Evolutionary conservation across 192 early-diverging fungal species (phyloP).

Genomic region (Chytriomyces hyalinus): DNA sequence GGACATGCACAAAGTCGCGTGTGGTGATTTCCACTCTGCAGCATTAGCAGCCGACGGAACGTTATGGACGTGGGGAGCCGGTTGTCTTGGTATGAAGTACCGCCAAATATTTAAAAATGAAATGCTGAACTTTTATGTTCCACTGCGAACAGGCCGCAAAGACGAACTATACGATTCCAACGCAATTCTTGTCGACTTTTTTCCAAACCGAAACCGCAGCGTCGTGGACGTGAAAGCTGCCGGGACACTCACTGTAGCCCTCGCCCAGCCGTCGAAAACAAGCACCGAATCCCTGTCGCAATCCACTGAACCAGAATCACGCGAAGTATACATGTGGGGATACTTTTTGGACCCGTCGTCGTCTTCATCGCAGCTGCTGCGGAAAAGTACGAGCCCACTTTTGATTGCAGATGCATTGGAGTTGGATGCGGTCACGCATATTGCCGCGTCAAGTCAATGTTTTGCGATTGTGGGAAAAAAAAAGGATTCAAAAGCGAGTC

Average conservation of each 20-base stretch:
- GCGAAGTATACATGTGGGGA: conserved; percentile 49
- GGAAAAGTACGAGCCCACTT: conserved; percentile 23
- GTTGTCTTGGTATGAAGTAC: conserved; percentile 9
- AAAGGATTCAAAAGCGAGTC: background rate
- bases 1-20: conserved; percentile 33
- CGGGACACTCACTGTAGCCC: conserved; percentile 19
- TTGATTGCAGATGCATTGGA: conserved; percentile 14
- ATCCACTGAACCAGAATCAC: background rate
- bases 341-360: conserved; percentile 23
- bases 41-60: conserved; percentile 28
- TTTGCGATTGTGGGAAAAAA: background rate
- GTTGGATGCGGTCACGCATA: background rate
- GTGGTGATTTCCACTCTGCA: conserved; percentile 41
- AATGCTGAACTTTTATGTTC: conserved; percentile 2
- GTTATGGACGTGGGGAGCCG: conserved; percentile 43
- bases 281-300: background rate
- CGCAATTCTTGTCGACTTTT: conserved; percentile 41
- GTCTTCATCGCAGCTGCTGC: background rate
- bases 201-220: conserved; percentile 25
- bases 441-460: background rate
- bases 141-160: conserved; percentile 11
- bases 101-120: background rate
- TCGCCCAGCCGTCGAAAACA: conserved; percentile 19
- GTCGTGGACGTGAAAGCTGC: conserved; percentile 22
- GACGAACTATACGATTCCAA: conserved; percentile 47